Base-by-base conservation (phyloP, 257 asterid genomes). In the Rubia yunnanensis region DNA sequence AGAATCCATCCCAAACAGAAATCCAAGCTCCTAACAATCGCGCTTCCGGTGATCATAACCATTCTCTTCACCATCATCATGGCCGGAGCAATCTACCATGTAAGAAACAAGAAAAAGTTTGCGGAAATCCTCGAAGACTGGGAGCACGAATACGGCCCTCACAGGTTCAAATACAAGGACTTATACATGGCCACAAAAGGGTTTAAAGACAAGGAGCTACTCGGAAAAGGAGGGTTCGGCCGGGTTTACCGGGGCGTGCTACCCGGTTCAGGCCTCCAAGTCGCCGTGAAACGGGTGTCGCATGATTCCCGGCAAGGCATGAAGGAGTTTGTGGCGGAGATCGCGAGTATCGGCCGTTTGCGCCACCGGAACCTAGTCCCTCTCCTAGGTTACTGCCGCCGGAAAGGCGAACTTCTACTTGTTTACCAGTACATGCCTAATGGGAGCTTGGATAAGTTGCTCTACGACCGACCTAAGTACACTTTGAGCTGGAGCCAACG, bases 241-340 rank as follows among this genome's bases (percentile, higher is more conserved):
- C 49, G 49, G 49, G 49, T 41, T 41, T 41, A 41, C 5, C 49
- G 14, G n/a, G 49, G 49, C n/a, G 13, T 6, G 7, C 49, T 41
- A 41, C 49, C 49, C 6, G 63, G 28, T 0, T 60, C 91, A 0
- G 76, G 66, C 35, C 53, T 60, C 10, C 77, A 80, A 52, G 70
- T 86, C 7, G 88, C 95, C 0, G 91, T 84, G 5, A 86, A 86
- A 73, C 70, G 70, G 55, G 80, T 84, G 18, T 82, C 84, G 20
- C 91, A 84, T 59, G 87, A 80, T 20, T 86, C 95, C 7, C 72
- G 95, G 83, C 71, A 84, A 84, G 49, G 49, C n/a, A 41, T 41
- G 49, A 41, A 41, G n/a, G 49, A 41, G 49, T 41, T 41, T 3
- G 49, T 41, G 4, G 49, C 49, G 18, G 49, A 41, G 3, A 41